Evolutionary conservation across 768 basidiomycete genomes (phyloP).

Genomic region (Trametes gibbosa): DNA sequence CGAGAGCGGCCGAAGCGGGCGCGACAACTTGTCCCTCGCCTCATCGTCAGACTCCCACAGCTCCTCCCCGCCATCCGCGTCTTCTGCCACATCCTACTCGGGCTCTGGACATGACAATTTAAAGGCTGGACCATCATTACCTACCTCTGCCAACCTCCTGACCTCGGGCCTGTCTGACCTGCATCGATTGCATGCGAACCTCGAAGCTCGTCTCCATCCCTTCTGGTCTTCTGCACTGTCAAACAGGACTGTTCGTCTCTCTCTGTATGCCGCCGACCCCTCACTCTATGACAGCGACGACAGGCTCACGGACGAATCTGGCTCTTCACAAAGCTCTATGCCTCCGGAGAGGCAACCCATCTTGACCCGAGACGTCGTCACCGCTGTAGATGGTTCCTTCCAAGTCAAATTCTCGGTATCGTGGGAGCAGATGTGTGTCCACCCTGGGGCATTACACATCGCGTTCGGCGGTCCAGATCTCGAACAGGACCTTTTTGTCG

Average conservation of each 20-base stretch:
- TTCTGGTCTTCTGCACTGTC: constrained; percentile 80
- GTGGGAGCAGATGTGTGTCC: constrained; percentile 67
- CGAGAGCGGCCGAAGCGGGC: constrained; percentile 3
- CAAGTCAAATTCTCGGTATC: constrained; percentile 55
- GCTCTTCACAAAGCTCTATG: constrained; percentile 16
- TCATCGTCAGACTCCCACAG: constrained; percentile 6
- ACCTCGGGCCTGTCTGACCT: constrained; percentile 31
- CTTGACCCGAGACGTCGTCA: constrained; percentile 47
- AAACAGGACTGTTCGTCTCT: constrained; percentile 58
- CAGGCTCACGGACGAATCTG: constrained; percentile 23
- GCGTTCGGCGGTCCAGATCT: constrained; percentile 47
- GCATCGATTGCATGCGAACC: constrained; percentile 64
- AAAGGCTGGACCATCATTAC: not conserved
- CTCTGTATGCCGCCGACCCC: constrained; percentile 51
- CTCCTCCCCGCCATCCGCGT: constrained; percentile 11
- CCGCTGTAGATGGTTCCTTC: constrained; percentile 73
- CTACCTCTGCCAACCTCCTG: not conserved
- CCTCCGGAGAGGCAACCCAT: constrained; percentile 44
- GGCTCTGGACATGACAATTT: not conserved
- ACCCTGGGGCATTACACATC: constrained; percentile 56
- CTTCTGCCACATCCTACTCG: constrained; percentile 6
- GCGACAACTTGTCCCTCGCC: constrained; percentile 1
- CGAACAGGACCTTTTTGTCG: constrained; percentile 52
- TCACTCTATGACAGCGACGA: constrained; percentile 1
- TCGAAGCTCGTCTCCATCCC: constrained; percentile 70